Evolutionary conservation across 2,329 filamentous ascomycete species (phyloP).

Genomic region (Phyllachora maydis): DNA sequence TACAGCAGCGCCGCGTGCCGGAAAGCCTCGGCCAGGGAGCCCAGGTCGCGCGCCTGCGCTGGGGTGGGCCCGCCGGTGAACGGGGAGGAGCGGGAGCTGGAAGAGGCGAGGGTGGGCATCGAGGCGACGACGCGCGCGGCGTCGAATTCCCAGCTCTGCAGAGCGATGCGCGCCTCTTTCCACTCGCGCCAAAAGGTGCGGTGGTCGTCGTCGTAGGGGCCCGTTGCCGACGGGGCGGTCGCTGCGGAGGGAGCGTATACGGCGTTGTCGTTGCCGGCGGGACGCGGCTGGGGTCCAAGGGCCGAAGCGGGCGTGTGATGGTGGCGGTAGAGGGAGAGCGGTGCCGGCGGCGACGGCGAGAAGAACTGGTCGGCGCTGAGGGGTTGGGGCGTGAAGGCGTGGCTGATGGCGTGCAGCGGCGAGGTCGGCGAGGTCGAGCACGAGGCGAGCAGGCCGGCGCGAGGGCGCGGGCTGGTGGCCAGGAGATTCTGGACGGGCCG

Average conservation of each 20-base stretch:
- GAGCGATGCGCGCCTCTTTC: conserved; percentile 54
- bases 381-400: conserved; percentile 19
- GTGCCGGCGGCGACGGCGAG: conserved; percentile 6
- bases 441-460: neutral
- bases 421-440: conserved; percentile 18
- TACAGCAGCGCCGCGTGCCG: conserved; percentile 78
- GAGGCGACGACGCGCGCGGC: conserved; percentile 25
- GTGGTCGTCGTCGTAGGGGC: conserved; percentile 32
- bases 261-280: too few species aligned
- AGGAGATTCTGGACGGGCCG: conserved; percentile 25
- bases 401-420: too few species aligned
- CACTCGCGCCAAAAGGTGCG: conserved; percentile 69
- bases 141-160: conserved; percentile 69
- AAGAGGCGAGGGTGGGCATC: conserved; percentile 1
- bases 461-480: conserved; percentile 3
- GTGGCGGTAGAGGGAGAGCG: conserved; percentile 48
- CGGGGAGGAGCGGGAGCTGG: conserved; percentile 2
- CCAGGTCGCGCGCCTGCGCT: conserved; percentile 50
- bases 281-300: too few species aligned
- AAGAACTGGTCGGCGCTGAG: conserved; percentile 8
- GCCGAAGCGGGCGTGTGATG: conserved; percentile 29
- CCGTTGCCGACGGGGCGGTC: conserved; percentile 17
- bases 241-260: conserved; percentile 26
- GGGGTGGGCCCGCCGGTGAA: conserved; percentile 23
- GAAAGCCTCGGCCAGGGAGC: conserved; percentile 76